Conservation (phyloP, 345 rosid genomes). For the Ailanthus altissimus region DNA sequence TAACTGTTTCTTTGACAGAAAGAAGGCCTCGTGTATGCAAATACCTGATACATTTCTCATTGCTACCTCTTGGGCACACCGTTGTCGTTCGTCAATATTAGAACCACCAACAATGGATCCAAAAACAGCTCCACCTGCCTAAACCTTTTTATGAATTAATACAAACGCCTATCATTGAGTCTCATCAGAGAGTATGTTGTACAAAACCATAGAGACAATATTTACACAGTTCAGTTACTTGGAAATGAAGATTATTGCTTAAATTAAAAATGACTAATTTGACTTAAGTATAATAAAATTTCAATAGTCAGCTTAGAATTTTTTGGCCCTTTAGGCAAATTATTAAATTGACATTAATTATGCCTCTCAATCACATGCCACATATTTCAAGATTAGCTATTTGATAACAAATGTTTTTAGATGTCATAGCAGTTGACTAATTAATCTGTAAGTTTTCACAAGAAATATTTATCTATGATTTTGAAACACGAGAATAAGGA, state of each 20-base stretch:
- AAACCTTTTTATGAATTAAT: constrained; percentile 22
- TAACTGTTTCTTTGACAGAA: neutral
- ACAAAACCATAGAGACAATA: neutral
- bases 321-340: neutral
- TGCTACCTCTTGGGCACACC: constrained; percentile 59
- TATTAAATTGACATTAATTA: neutral
- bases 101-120: constrained; percentile 86
- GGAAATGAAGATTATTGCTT: neutral
- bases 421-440: neutral
- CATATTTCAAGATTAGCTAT: neutral
- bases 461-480: neutral
- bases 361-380: neutral
- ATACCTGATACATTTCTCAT: constrained; percentile 59
- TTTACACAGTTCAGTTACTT: neutral
- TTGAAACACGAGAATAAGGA: neutral
- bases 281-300: neutral
- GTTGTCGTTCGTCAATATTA: constrained; percentile 48
- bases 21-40: neutral
- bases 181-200: neutral
- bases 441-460: neutral
- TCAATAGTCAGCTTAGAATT: neutral
- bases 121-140: constrained; percentile 61
- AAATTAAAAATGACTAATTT: neutral
- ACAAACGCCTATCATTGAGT: neutral
- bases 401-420: neutral